Evolutionary conservation across 2,329 filamentous ascomycete genomes (phyloP).

Genomic region (Bipolaris gigantea): DNA sequence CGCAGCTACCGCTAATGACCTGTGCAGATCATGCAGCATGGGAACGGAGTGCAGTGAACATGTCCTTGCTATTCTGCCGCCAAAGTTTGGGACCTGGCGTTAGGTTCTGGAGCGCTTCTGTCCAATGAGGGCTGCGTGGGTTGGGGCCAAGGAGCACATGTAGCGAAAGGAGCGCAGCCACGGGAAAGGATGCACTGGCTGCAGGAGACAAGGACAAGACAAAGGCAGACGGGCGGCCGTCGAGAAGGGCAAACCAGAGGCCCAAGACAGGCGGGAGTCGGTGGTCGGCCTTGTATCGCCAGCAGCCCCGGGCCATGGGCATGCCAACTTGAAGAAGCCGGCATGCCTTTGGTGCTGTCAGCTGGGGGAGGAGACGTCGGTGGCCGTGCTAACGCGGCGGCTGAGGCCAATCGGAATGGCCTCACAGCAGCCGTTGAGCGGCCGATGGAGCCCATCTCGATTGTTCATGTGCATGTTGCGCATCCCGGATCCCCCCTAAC

Average conservation of each 20-base stretch:
- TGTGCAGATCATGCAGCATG: conserved; percentile 43
- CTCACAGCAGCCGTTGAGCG: conserved; percentile 35
- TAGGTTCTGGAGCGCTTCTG: conserved; percentile 31
- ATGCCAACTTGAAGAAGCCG: conserved; percentile 1
- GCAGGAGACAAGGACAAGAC: conserved; percentile 52
- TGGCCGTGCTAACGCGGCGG: conserved; percentile 29
- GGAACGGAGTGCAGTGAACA: conserved; percentile 38
- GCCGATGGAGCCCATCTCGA: conserved; percentile 27
- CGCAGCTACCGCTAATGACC: conserved; percentile 35
- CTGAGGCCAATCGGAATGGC: conserved; percentile 32
- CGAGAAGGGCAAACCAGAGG: conserved; percentile 12
- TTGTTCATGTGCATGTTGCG: too few species aligned
- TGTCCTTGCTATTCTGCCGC: conserved; percentile 40
- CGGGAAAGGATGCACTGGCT: conserved; percentile 25
- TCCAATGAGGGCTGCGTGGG: conserved; percentile 41
- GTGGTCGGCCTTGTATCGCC: conserved; percentile 22
- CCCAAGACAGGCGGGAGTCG: conserved; percentile 6
- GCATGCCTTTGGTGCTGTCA: conserved; percentile 10
- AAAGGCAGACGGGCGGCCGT: conserved; percentile 47
- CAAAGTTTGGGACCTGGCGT: conserved; percentile 35
- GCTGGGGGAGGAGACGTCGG: conserved; percentile 13
- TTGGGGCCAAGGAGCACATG: conserved; percentile 40
- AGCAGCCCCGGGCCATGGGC: not conserved
- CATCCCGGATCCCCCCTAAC: conserved; percentile 33
- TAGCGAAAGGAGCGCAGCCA: conserved; percentile 35